These are phyloP conservation scores for Isoetes taiwanensis DNA, from an alignment of 75 land plant species.

Conservation along the genomic window DNA sequence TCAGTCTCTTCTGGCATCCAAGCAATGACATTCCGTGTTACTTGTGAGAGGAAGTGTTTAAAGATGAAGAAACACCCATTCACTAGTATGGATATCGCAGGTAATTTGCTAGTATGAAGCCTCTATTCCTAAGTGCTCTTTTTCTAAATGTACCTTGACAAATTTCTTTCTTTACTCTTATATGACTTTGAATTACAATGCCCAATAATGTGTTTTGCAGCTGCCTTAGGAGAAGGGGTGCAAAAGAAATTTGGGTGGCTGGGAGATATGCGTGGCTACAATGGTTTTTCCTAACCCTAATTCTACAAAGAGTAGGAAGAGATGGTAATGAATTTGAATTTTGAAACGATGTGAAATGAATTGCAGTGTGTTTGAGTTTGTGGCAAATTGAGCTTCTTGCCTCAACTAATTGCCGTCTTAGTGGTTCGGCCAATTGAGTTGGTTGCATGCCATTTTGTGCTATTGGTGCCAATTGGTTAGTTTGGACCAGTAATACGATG, in stretches of 20 bases:
- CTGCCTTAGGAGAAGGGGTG: slow-evolving; percentile 37
- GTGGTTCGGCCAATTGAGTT: too few relatives aligned
- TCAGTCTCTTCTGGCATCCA: neutral
- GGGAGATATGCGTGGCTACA: slow-evolving; percentile 28
- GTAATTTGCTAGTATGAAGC: slow-evolving; percentile 14
- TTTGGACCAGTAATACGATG: too few relatives aligned
- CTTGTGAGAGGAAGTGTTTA: slow-evolving; percentile 22
- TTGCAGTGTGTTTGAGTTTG: too few relatives aligned
- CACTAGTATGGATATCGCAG: slow-evolving; percentile 39
- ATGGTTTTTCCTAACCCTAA: too few relatives aligned
- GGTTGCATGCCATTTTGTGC: too few relatives aligned
- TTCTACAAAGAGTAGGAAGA: too few relatives aligned
- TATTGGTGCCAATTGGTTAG: too few relatives aligned
- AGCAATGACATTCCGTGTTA: slow-evolving; percentile 24
- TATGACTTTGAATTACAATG: neutral
- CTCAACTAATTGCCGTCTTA: too few relatives aligned
- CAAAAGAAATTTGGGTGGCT: slow-evolving; percentile 29
- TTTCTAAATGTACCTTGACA: neutral
- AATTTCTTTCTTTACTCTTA: neutral
- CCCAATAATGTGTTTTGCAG: slow-evolving; percentile 11
- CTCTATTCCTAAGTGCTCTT: too few relatives aligned
- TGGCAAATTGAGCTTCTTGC: too few relatives aligned
- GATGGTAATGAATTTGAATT: too few relatives aligned
- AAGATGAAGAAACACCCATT: slow-evolving; percentile 28
- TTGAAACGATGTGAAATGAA: too few relatives aligned